Conservation (phyloP, 305 asterid genomes). For the Fraxinus baroniana region DNA sequence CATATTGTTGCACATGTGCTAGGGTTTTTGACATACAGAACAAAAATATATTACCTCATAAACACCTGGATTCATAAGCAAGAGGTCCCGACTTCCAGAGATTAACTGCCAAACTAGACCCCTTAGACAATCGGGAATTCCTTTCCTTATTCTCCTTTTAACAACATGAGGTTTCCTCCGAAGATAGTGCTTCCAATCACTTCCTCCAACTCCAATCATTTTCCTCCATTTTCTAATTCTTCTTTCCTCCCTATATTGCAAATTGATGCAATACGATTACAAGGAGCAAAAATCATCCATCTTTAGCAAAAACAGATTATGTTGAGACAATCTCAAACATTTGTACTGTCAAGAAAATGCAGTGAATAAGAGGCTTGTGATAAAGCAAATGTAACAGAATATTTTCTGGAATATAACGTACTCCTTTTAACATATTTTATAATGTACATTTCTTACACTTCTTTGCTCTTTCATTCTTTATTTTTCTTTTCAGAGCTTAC, state of each 20-base stretch:
- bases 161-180: conserved; percentile 93
- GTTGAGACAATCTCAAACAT: not conserved
- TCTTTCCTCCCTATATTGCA: conserved; percentile 68
- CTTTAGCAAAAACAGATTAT: not conserved
- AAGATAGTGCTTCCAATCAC: conserved; percentile 95
- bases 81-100: conserved; percentile 97
- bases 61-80: conserved; percentile 95
- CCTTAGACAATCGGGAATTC: conserved; percentile 96
- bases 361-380: not conserved
- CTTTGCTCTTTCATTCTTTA: not conserved
- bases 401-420: not conserved
- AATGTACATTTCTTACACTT: not conserved
- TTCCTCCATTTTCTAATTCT: conserved; percentile 93
- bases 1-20: not conserved
- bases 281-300: conserved; percentile 10
- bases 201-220: conserved; percentile 97
- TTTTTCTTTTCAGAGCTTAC: not conserved
- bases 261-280: conserved; percentile 13
- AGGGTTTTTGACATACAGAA: conserved; percentile 12
- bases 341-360: not conserved
- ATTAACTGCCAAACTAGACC: conserved; percentile 97
- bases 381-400: not conserved
- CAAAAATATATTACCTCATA: conserved; percentile 62
- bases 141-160: conserved; percentile 91
- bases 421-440: conserved; percentile 1